Base-by-base conservation (phyloP, 169 alveolate genomes). In the Eimeria acervulina region DNA sequence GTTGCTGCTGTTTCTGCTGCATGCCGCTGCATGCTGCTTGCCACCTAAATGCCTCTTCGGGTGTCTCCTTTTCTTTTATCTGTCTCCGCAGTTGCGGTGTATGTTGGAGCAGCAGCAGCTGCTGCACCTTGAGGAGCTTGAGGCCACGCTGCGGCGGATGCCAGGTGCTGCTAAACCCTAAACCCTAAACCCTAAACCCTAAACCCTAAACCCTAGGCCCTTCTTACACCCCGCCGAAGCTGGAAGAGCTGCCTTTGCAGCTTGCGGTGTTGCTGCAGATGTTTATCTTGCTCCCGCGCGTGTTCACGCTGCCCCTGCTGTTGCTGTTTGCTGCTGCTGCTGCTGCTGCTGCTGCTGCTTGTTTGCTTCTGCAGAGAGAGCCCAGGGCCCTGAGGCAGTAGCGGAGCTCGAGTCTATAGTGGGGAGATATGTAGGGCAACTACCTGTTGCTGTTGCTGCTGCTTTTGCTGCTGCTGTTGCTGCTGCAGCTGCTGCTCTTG, bases 341-440 rank as follows among this genome's bases (percentile, higher is more conserved):
- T 12, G 26, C 33, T 21, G 78, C 78, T n/a, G n/a, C n/a, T n/a
- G n/a, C n/a, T n/a, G n/a, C n/a, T n/a, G n/a, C n/a, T n/a, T n/a
- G n/a, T n/a, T n/a, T n/a, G n/a, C 78, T 66, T 8, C 78, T 13
- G 31, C 81, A 68, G 81, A 68, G 81, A 68, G 81, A 26, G 81
- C 28, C 13, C 38, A 68, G 31, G 81, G 81, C 17, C 38, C 81
- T n/a, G 81, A 68, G 81, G 81, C 81, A 23, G 81, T 68, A 10
- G 81, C 81, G 38, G 81, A 68, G 81, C 31, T 68, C 40, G 81
- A 68, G 81, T 68, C 81, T 15, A 68, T 68, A 68, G 81, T n/a
- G 31, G 81, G 81, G 13, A 13, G 81, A 13, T 68, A 68, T 68
- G 81, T 68, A 36, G 28, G 81, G 13, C n/a, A 15, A 21, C 68